phyloP scores from a whole-genome alignment of 768 basidiomycete species.

The Mycena pura region DNA sequence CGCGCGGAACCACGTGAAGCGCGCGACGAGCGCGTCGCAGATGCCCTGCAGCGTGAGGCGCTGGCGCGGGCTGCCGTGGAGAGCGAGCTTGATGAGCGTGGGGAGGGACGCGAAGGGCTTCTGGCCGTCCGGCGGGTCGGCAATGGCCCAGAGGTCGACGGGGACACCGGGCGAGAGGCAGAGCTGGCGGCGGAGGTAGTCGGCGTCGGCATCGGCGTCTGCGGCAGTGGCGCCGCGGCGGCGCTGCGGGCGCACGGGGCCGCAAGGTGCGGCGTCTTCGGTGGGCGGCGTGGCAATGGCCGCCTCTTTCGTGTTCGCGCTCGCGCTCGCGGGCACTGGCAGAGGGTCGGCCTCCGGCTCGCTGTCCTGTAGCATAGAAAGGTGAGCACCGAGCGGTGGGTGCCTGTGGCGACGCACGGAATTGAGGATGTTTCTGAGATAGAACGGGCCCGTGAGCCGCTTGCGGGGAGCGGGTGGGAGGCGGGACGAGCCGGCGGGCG shows the following conservation, averaged over 20 bases:
- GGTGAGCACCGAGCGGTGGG: background rate
- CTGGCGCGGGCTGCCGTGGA: constrained; percentile 52
- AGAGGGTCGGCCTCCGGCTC: constrained; percentile 11
- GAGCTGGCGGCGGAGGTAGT: constrained; percentile 38
- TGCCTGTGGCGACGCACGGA: constrained; percentile 8
- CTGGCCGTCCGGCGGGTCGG: constrained; percentile 40
- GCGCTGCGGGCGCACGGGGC: too few relatives aligned
- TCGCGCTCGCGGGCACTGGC: too few relatives aligned
- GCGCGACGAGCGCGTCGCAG: constrained; percentile 50
- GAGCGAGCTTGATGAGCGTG: constrained; percentile 59
- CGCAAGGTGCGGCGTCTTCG: too few relatives aligned
- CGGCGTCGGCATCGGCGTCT: background rate
- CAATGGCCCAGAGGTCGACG: constrained; percentile 35
- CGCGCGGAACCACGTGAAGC: constrained; percentile 55
- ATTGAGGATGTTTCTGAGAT: constrained; percentile 22
- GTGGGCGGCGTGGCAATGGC: too few relatives aligned
- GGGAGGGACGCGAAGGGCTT: constrained; percentile 48
- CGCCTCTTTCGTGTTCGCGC: too few relatives aligned
- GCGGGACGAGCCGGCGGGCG: background rate
- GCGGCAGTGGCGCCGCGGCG: background rate
- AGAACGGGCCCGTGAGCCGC: constrained; percentile 19
- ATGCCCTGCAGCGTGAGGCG: constrained; percentile 59
- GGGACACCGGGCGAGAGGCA: constrained; percentile 30
- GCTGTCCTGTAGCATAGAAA: constrained; percentile 11
- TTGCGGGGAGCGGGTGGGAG: background rate